phyloP scores from a whole-genome alignment of 768 basidiomycete species.

The Suillus subaureus region DNA sequence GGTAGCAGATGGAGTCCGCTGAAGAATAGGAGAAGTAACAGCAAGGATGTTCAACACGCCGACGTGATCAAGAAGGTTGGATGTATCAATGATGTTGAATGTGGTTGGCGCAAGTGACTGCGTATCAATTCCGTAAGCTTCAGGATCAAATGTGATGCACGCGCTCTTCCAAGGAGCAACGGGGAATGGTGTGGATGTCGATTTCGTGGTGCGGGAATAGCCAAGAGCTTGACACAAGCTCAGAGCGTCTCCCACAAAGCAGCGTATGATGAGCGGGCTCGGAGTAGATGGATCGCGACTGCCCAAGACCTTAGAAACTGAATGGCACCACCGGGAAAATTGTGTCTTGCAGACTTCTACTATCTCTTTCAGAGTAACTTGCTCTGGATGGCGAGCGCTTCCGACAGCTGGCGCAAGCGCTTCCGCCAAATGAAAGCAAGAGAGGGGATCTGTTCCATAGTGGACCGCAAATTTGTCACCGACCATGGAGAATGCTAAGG shows the following conservation, averaged over 20 bases:
- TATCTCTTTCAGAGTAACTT: not conserved
- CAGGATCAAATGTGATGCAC: slow-evolving; percentile 24
- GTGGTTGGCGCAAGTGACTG: slow-evolving; percentile 24
- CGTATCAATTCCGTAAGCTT: slow-evolving; percentile 19
- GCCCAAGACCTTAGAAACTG: slow-evolving; percentile 18
- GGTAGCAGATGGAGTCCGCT: too few relatives aligned
- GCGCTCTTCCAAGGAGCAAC: slow-evolving; percentile 26
- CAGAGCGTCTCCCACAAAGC: slow-evolving; percentile 33
- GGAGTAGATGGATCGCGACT: slow-evolving; percentile 3
- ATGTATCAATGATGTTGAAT: slow-evolving; percentile 22
- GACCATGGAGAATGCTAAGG: slow-evolving; percentile 27
- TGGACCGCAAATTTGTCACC: slow-evolving; percentile 28
- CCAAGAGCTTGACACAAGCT: slow-evolving; percentile 30
- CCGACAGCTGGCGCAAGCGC: slow-evolving; percentile 15
- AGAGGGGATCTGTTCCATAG: slow-evolving; percentile 31
- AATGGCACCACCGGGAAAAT: slow-evolving; percentile 29
- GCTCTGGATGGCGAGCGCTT: not conserved
- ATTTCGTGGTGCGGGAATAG: slow-evolving; percentile 11
- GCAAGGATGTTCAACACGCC: too few relatives aligned
- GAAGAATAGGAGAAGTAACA: too few relatives aligned
- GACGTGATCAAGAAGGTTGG: too few relatives aligned
- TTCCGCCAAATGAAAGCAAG: slow-evolving; percentile 36
- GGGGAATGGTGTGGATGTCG: slow-evolving; percentile 19
- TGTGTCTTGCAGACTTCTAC: slow-evolving; percentile 17
- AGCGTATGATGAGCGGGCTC: slow-evolving; percentile 22